Evolutionary conservation across 495 filamentous ascomycete species (phyloP).

Genomic region (Podospora australis): DNA sequence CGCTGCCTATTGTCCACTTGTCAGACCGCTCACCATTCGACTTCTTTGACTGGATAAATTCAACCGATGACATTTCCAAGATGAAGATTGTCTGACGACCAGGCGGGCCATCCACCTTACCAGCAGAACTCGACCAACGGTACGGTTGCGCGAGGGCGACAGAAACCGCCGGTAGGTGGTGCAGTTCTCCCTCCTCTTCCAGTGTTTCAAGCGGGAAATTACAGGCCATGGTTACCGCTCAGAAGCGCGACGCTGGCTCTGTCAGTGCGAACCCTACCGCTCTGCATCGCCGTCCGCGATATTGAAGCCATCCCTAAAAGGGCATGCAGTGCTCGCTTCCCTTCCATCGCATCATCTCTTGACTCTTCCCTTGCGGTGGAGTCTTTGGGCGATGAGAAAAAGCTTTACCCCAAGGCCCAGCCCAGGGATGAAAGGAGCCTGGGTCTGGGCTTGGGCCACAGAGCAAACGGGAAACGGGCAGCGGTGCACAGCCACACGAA

Average conservation of each 20-base stretch:
- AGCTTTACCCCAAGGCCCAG: too few species aligned
- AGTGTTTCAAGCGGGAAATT: conserved; percentile 7
- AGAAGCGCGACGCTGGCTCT: too few species aligned
- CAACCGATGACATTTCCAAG: too few species aligned
- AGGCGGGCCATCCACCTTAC: too few species aligned
- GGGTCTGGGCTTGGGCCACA: too few species aligned
- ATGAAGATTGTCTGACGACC: too few species aligned
- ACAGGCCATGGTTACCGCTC: background rate
- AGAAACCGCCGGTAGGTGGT: background rate
- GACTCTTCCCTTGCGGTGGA: too few species aligned
- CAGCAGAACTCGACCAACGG: too few species aligned
- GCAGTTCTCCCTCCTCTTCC: background rate
- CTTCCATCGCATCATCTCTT: conserved; percentile 1
- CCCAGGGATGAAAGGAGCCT: too few species aligned
- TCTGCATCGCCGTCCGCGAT: background rate
- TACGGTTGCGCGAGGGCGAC: background rate
- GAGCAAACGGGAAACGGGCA: too few species aligned
- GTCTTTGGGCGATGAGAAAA: too few species aligned
- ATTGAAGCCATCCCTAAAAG: background rate
- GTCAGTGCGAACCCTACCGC: background rate
- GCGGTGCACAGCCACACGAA: background rate
- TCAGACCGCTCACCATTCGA: background rate
- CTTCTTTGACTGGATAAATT: too few species aligned
- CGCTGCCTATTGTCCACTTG: background rate
- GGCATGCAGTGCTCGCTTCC: conserved; percentile 1